phyloP scores from a whole-genome alignment of 371 early-diverging fungal genomes.

The Mortierella sp. region DNA sequence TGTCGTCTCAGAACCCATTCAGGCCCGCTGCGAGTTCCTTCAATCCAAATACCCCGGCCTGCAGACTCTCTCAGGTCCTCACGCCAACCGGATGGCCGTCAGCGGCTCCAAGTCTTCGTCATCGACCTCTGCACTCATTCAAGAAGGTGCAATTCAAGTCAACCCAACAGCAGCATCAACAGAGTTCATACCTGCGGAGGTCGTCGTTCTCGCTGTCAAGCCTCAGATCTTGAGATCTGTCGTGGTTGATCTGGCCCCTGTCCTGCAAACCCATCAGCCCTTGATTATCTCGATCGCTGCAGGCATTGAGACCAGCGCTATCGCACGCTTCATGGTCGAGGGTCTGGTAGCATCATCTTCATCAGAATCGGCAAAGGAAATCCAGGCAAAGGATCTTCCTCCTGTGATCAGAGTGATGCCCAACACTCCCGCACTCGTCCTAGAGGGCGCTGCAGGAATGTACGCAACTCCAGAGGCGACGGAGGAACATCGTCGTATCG shows the following conservation, averaged over 20 bases:
- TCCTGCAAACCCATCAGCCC: constrained; percentile 58
- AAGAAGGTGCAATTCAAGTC: constrained; percentile 33
- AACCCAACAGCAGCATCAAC: constrained; percentile 44
- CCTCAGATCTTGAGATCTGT: constrained; percentile 86
- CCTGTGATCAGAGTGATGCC: constrained; percentile 92
- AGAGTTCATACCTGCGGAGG: constrained; percentile 63
- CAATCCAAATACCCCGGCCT: constrained; percentile 66
- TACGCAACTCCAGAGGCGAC: constrained; percentile 74
- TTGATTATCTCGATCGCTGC: constrained; percentile 91
- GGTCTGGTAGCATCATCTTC: constrained; percentile 7
- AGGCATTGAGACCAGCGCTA: constrained; percentile 82
- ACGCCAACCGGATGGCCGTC: constrained; percentile 60
- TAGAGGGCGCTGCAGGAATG: constrained; percentile 90
- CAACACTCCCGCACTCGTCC: constrained; percentile 91
- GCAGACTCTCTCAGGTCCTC: constrained; percentile 48
- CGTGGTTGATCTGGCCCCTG: constrained; percentile 60
- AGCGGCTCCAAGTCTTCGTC: constrained; percentile 23
- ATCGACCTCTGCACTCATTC: constrained; percentile 12
- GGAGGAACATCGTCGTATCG: constrained; percentile 66
- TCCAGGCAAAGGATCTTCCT: constrained; percentile 38
- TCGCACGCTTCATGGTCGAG: constrained; percentile 75
- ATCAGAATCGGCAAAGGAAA: neutral
- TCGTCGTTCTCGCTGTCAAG: constrained; percentile 90
- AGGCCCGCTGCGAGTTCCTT: constrained; percentile 73
- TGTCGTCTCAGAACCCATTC: constrained; percentile 85